Evolutionary conservation across 139 green algal genomes (phyloP), one percentile per base, ranked within the genome.

Genomic region (Closterium sp.): DNA sequence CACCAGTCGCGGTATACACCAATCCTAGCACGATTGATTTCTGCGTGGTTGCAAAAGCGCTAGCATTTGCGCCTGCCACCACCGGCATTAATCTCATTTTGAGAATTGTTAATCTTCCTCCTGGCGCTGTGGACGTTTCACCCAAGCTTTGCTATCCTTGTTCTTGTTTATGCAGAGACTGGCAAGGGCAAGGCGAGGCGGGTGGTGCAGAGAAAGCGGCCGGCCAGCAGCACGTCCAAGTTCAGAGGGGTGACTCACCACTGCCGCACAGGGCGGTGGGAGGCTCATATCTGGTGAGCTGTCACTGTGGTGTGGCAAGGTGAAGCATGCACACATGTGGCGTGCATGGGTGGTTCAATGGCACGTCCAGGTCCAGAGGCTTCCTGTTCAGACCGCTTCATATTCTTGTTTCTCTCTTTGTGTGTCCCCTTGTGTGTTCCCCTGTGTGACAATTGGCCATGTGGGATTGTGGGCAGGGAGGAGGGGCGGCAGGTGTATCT

Each of bases 241-340:
- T 95, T 90, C 79, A 88, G 97, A 30, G 97, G 97, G n/a, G 97
- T 98, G 22, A 98, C 97, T 13, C 96, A 98, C 84, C 97, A 98
- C 94, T 96, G 96, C 92, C 94, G 97, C n/a, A 98, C 96, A 6
- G 94, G 95, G 10, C 90, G 97, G 29, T 98, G 92, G 90, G 97
- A 98, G 90, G 95, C 96, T 42, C 97, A 98, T 89, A 97, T 98
- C 19, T 98, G 97, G 96, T 93, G 45, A 70, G 45, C 9, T 70
- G 45, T 70, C n/a, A n/a, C n/a, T 7, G 0, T 3, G 2, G 32
- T 38, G 32, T 38, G 32, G 32, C 32, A 38, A 38, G 32, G 32
- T 38, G 2, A 38, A 38, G 32, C 32, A 38, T 38, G 2, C 32
- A 38, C 32, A 38, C 32, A 38, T 38, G 32, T 38, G 32, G 32